These are phyloP conservation scores for Debaryomycetaceae sp. DNA, from an alignment of 1,139 yeast genomes.

Conservation along the genomic window DNA sequence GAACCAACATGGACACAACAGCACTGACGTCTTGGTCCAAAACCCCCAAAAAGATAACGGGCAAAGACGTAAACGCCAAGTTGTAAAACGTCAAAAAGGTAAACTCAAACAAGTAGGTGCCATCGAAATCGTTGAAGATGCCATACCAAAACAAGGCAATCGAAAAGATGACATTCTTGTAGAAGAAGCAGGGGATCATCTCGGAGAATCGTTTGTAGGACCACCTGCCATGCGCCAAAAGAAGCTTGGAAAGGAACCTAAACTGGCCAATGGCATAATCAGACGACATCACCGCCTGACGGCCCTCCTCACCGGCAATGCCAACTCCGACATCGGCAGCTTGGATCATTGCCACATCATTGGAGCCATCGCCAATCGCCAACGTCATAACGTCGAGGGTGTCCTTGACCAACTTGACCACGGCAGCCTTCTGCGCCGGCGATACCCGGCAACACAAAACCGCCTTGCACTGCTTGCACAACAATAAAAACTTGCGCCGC, in stretches of 20 bases:
- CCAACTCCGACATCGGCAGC: conserved; percentile 99
- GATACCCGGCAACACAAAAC: conserved; percentile 97
- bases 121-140: conserved; percentile 78
- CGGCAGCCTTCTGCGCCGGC: conserved; percentile 94
- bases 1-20: conserved; percentile 77
- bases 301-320: conserved; percentile 96
- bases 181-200: conserved; percentile 92
- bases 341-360: conserved; percentile 98
- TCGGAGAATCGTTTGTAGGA: conserved; percentile 87
- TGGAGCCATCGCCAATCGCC: conserved; percentile 98
- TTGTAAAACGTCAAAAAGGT: conserved; percentile 90
- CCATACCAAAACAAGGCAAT: conserved; percentile 93
- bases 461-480: conserved; percentile 91
- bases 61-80: conserved; percentile 91
- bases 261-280: conserved; percentile 97
- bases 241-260: conserved; percentile 70
- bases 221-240: conserved; percentile 95
- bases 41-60: conserved; percentile 85
- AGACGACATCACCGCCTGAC: conserved; percentile 97
- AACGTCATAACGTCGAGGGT: conserved; percentile 72
- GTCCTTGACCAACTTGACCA: conserved; percentile 85
- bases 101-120: conserved; percentile 86
- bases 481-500: conserved; percentile 66
- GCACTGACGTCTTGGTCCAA: conserved; percentile 92
- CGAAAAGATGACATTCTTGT: conserved; percentile 86